A percentile compares a stretch with the other conserved stretches of the same genome.
Conservation (phyloP, 805 yeast genomes). For the Pichia phayaonensis region DNA sequence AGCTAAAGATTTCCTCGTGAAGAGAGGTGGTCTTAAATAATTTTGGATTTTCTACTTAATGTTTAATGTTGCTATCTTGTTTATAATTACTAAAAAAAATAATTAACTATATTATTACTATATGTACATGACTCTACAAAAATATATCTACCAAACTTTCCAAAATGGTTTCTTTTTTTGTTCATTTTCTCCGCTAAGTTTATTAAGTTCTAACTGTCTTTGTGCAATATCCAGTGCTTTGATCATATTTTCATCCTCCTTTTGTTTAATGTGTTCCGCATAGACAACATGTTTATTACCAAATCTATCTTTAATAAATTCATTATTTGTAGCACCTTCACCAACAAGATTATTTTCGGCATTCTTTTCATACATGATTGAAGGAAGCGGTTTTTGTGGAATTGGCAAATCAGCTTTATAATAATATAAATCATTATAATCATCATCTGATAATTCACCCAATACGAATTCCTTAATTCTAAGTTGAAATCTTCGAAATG, state of each 20-base stretch:
- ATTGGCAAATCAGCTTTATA: slow-evolving; percentile 34
- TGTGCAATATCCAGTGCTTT: slow-evolving; percentile 37
- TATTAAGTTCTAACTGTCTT: slow-evolving; percentile 19
- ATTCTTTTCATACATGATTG: slow-evolving; percentile 32
- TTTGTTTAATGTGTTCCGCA: slow-evolving; percentile 64
- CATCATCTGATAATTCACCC: slow-evolving; percentile 51
- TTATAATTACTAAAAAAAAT: neutral
- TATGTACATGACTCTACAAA: neutral
- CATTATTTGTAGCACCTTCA: slow-evolving; percentile 28
- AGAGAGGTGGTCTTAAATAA: slow-evolving; percentile 44
- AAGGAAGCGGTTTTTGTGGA: slow-evolving; percentile 31
- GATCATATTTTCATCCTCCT: slow-evolving; percentile 51
- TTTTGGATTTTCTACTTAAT: neutral
- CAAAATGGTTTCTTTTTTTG: slow-evolving; percentile 17
- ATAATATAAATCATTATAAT: slow-evolving; percentile 51
- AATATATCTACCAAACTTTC: slow-evolving; percentile 23
- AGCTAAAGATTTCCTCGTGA: slow-evolving; percentile 74
- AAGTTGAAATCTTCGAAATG: slow-evolving; percentile 56
- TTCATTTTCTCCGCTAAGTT: slow-evolving; percentile 8
- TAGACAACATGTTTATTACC: slow-evolving; percentile 58
- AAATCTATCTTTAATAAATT: slow-evolving; percentile 54
- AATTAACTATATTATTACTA: neutral
- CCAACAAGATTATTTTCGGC: slow-evolving; percentile 30
- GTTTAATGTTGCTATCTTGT: neutral
- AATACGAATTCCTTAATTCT: slow-evolving; percentile 43